Evolutionary conservation across 768 basidiomycete genomes (phyloP).

Genomic region (Holtermanniella nyarrowii): DNA sequence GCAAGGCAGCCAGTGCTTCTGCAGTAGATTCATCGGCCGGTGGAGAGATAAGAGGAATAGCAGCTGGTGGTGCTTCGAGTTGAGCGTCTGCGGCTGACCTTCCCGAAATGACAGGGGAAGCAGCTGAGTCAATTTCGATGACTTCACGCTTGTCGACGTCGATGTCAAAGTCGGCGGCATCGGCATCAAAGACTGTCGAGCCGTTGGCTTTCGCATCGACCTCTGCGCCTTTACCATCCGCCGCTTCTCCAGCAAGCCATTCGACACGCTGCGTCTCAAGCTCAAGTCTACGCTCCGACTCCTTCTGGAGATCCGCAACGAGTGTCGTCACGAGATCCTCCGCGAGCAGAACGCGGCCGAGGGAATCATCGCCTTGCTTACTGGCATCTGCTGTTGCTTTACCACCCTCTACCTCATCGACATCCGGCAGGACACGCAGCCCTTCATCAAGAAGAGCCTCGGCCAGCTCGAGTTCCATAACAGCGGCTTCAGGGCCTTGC

Average conservation of each 20-base stretch:
- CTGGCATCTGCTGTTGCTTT: background rate
- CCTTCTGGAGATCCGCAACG: conserved; percentile 35
- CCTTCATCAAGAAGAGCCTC: conserved; percentile 31
- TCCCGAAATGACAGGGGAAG: background rate
- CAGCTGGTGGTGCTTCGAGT: conserved; percentile 6
- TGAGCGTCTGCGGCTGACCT: background rate
- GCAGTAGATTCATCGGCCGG: conserved; percentile 8
- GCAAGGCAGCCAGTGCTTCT: conserved; percentile 7
- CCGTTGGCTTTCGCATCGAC: background rate
- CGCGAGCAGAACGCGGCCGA: conserved; percentile 32
- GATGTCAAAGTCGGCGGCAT: conserved; percentile 20
- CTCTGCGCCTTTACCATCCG: conserved; percentile 8
- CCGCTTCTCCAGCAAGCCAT: conserved; percentile 32
- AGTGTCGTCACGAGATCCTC: conserved; percentile 36
- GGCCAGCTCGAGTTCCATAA: conserved; percentile 23
- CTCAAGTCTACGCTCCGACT: conserved; percentile 30
- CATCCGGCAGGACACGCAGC: conserved; percentile 11
- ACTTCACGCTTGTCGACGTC: conserved; percentile 4
- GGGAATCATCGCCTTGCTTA: conserved; percentile 12
- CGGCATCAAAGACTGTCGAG: conserved; percentile 1
- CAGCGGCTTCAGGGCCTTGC: conserved; percentile 25
- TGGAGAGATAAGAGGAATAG: conserved; percentile 2
- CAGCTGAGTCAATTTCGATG: background rate
- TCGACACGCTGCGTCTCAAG: conserved; percentile 32
- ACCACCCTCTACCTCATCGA: background rate